These are phyloP conservation scores for Lipomyces lipofer DNA, from an alignment of 805 yeast species.

Conservation along the genomic window DNA sequence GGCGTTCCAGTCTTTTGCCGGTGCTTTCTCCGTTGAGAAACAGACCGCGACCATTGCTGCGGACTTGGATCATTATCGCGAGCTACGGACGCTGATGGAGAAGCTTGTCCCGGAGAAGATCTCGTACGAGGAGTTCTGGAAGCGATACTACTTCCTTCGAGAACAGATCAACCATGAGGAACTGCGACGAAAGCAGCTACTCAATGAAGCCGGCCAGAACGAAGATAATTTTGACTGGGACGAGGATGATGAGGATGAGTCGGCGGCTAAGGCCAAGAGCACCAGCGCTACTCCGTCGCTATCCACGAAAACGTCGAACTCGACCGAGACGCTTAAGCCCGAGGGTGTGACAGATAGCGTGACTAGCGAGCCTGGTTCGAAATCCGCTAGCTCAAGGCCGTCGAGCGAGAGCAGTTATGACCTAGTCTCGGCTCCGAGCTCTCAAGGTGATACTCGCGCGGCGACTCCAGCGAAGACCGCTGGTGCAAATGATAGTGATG, in stretches of 20 bases:
- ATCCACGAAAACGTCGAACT: constrained; percentile 19
- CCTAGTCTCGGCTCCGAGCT: constrained; percentile 42
- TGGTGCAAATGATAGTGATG: constrained; percentile 46
- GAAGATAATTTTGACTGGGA: constrained; percentile 50
- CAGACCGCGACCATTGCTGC: constrained; percentile 54
- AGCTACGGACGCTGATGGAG: constrained; percentile 57
- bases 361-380: constrained; percentile 17
- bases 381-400: constrained; percentile 36
- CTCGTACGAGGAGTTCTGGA: constrained; percentile 70
- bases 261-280: constrained; percentile 40
- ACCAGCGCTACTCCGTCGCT: constrained; percentile 3
- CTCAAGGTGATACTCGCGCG: constrained; percentile 41
- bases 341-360: neutral
- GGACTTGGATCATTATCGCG: constrained; percentile 51
- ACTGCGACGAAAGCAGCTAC: constrained; percentile 60
- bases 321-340: constrained; percentile 17
- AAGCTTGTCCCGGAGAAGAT: constrained; percentile 65
- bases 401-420: constrained; percentile 47
- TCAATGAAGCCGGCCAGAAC: constrained; percentile 44
- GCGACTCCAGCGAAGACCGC: constrained; percentile 13
- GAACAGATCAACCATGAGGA: constrained; percentile 61
- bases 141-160: constrained; percentile 59
- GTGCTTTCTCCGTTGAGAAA: constrained; percentile 47
- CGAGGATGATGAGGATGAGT: constrained; percentile 46
- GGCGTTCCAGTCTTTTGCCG: constrained; percentile 41